phyloP scores from a whole-genome alignment of 805 yeast species.

The Ascoidea tarda region DNA sequence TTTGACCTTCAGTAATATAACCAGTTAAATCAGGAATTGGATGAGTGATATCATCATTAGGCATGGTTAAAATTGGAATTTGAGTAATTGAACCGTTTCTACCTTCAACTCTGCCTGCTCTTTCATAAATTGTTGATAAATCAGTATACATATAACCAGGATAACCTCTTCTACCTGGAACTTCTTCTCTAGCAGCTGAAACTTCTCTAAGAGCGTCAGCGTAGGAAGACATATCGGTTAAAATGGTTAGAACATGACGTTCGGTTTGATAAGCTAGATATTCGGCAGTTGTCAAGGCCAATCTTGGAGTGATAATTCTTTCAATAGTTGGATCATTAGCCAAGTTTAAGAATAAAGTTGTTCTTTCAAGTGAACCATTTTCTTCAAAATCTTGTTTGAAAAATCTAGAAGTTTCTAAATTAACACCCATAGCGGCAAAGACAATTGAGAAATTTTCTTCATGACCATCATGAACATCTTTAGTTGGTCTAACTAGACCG shows the following conservation, averaged over 20 bases:
- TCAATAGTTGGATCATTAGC: constrained; percentile 99
- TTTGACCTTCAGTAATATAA: constrained; percentile 98
- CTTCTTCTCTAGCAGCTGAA: constrained; percentile 99
- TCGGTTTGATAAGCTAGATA: constrained; percentile 98
- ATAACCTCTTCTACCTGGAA: constrained; percentile 99
- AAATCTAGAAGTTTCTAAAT: constrained; percentile 95
- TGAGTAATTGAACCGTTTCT: constrained; percentile 99
- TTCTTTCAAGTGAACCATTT: constrained; percentile 96
- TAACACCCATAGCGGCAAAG: constrained; percentile 99
- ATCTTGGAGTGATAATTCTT: constrained; percentile 97
- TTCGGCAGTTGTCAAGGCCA: constrained; percentile 97
- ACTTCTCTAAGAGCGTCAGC: constrained; percentile 99
- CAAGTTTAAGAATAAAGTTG: constrained; percentile 88
- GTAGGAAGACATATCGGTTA: constrained; percentile 99
- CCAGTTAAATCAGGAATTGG: constrained; percentile 99
- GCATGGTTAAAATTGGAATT: constrained; percentile 98
- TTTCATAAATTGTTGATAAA: constrained; percentile 96
- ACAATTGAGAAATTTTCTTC: constrained; percentile 99
- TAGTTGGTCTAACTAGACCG: constrained; percentile 96
- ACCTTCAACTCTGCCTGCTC: constrained; percentile 99
- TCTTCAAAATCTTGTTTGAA: constrained; percentile 99
- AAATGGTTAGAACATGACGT: constrained; percentile 94
- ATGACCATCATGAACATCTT: constrained; percentile 99
- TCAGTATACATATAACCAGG: constrained; percentile 99
- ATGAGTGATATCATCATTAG: constrained; percentile 98